These are phyloP conservation scores for Capronia coronata DNA, from an alignment of 2,329 filamentous ascomycete genomes.

Conservation along the genomic window DNA sequence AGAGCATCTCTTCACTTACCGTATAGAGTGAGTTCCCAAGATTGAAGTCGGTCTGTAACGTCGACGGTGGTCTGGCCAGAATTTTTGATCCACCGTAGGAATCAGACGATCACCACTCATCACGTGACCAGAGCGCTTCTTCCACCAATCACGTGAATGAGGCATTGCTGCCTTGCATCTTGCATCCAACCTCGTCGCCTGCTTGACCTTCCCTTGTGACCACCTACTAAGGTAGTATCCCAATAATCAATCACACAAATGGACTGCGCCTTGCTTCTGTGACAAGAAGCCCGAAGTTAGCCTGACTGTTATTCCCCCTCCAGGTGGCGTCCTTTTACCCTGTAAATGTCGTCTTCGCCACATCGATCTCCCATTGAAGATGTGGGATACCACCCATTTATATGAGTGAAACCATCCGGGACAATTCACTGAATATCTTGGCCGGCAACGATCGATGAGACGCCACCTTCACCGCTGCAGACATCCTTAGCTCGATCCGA, in stretches of 20 bases:
- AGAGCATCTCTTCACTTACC: too few species aligned
- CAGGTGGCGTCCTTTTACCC: neutral
- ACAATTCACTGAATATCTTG: slow-evolving; percentile 1
- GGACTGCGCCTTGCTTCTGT: slow-evolving; percentile 15
- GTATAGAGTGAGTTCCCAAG: too few species aligned
- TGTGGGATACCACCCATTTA: neutral
- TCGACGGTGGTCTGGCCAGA: too few species aligned
- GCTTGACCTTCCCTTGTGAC: neutral
- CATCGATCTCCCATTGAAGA: neutral
- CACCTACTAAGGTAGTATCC: too few species aligned
- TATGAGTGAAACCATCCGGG: neutral
- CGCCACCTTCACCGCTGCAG: neutral
- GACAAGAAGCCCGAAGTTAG: slow-evolving; percentile 8
- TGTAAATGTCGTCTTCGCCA: neutral
- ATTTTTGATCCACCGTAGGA: too few species aligned
- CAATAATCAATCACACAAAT: neutral
- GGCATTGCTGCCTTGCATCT: slow-evolving; percentile 5
- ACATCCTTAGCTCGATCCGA: neutral
- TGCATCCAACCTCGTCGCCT: slow-evolving; percentile 1
- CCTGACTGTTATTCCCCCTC: slow-evolving; percentile 2
- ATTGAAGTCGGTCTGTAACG: too few species aligned
- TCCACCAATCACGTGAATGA: slow-evolving; percentile 10
- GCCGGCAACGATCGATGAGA: slow-evolving; percentile 8
- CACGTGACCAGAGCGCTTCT: neutral
- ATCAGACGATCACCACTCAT: too few species aligned